Evolutionary conservation across 2,329 filamentous ascomycete genomes (phyloP).

Genomic region (Ploettnerulaceae sp.): DNA sequence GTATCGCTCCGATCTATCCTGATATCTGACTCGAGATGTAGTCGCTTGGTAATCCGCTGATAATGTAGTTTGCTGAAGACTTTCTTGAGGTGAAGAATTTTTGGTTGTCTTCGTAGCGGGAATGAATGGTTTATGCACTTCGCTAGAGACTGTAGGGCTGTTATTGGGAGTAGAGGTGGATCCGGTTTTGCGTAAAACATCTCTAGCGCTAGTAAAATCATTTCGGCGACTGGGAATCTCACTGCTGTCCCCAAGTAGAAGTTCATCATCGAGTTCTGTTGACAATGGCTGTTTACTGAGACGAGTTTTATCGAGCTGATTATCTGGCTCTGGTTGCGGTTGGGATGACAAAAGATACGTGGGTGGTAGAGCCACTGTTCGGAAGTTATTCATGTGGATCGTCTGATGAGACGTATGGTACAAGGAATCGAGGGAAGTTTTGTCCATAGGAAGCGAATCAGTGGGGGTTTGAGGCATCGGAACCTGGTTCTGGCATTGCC

Average conservation of each 20-base stretch:
- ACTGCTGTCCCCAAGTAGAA: constrained; percentile 9
- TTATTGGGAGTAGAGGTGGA: constrained; percentile 16
- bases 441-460: too few relatives aligned
- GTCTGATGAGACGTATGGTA: too few relatives aligned
- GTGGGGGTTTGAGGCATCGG: constrained; percentile 17
- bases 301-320: neutral
- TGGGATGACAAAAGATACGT: neutral
- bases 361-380: neutral
- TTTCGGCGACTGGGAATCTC: constrained; percentile 10
- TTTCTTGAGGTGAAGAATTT: constrained; percentile 1
- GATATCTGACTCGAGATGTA: neutral
- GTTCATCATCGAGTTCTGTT: constrained; percentile 9
- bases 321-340: neutral
- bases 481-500: constrained; percentile 1
- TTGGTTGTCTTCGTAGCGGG: constrained; percentile 16
- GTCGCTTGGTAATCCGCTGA: neutral
- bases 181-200: constrained; percentile 12
- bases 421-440: too few relatives aligned
- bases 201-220: constrained; percentile 28
- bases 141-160: constrained; percentile 6
- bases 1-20: constrained; percentile 2
- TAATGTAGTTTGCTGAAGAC: constrained; percentile 22
- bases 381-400: constrained; percentile 6
- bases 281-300: neutral
- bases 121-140: constrained; percentile 26